phyloP scores from a whole-genome alignment of 2,329 filamentous ascomycete genomes.

The Colletotrichum scovillei region DNA sequence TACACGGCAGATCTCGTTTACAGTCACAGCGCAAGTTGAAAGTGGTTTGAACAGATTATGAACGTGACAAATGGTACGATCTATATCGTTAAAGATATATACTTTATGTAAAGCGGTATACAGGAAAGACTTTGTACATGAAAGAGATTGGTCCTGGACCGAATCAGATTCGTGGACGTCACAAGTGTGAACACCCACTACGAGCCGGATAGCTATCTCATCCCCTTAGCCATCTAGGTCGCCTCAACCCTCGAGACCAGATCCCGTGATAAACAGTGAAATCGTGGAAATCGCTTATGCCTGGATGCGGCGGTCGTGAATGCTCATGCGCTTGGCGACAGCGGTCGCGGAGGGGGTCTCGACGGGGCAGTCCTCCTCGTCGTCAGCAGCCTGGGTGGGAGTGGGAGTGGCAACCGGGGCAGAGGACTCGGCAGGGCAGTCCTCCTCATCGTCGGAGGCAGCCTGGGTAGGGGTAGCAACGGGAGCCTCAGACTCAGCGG shows the following conservation, averaged over 20 bases:
- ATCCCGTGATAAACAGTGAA: not conserved
- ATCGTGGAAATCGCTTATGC: not conserved
- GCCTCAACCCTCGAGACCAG: not conserved
- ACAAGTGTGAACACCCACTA: conserved; percentile 20
- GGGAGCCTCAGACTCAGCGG: conserved; percentile 20
- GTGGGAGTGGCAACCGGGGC: conserved; percentile 4
- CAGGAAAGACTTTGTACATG: conserved; percentile 33
- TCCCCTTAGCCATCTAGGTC: not conserved
- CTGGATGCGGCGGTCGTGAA: conserved; percentile 34
- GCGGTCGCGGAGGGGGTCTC: conserved; percentile 14
- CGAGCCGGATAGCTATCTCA: not conserved
- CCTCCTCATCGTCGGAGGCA: conserved; percentile 23
- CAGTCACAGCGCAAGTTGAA: not conserved
- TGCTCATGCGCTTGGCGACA: conserved; percentile 32
- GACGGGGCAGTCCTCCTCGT: conserved; percentile 27
- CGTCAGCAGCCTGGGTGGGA: conserved; percentile 11
- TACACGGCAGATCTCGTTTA: not conserved
- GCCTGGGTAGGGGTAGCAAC: conserved; percentile 8
- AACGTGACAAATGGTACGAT: conserved; percentile 27
- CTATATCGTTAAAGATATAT: conserved; percentile 31
- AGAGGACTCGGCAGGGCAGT: conserved; percentile 30
- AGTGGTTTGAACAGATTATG: not conserved
- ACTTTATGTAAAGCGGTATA: conserved; percentile 29
- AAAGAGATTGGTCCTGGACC: conserved; percentile 13
- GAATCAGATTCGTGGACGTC: conserved; percentile 14